phyloP scores from a whole-genome alignment of 495 filamentous ascomycete species.

The Friedmanniomyces simplex region DNA sequence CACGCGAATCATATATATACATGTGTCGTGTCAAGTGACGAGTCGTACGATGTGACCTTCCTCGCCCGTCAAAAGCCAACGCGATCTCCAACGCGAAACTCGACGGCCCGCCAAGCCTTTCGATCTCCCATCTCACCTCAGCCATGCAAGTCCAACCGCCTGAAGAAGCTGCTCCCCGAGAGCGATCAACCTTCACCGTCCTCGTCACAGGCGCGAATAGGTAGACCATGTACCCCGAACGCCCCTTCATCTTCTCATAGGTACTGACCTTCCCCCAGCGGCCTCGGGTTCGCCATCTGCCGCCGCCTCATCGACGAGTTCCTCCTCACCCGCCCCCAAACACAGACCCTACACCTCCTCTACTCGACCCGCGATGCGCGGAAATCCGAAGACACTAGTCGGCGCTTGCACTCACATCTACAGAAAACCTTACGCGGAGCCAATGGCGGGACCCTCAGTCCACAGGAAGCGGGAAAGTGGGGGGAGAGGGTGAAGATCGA shows the following conservation, averaged over 20 bases:
- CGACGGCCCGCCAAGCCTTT: too few relatives aligned
- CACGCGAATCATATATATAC: too few relatives aligned
- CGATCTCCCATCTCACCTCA: neutral
- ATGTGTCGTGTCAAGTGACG: too few relatives aligned
- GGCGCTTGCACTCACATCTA: constrained; percentile 44
- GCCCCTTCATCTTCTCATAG: too few relatives aligned
- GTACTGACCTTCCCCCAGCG: too few relatives aligned
- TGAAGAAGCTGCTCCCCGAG: too few relatives aligned
- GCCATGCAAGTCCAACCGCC: neutral
- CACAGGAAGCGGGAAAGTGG: constrained; percentile 34
- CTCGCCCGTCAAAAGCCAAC: too few relatives aligned
- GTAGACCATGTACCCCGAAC: too few relatives aligned
- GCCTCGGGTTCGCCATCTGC: constrained; percentile 79
- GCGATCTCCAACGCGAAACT: too few relatives aligned
- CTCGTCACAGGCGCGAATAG: constrained; percentile 69
- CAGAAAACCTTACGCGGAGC: constrained; percentile 17
- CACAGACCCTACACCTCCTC: constrained; percentile 54
- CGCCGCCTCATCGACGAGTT: constrained; percentile 87
- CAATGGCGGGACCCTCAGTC: constrained; percentile 39
- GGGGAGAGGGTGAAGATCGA: constrained; percentile 32
- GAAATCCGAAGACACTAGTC: constrained; percentile 52
- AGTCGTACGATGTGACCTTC: too few relatives aligned
- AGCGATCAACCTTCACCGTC: constrained; percentile 37
- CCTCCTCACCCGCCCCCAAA: constrained; percentile 51
- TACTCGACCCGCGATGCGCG: constrained; percentile 50